Conservation (phyloP, 768 basidiomycete species). For the Pleurotus salmoneostramineus region DNA sequence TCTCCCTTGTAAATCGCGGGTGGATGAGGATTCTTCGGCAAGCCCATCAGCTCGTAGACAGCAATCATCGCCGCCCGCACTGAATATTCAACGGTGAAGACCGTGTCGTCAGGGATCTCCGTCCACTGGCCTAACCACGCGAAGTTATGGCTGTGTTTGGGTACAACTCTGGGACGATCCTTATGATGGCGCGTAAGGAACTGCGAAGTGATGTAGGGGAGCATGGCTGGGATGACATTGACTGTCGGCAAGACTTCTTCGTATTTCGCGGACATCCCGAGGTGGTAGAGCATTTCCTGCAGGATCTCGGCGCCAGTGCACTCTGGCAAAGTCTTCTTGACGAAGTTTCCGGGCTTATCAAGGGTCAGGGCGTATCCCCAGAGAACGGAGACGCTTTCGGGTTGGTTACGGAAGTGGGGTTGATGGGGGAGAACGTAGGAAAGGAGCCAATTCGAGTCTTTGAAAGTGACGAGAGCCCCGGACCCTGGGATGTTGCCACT, state of each 20-base stretch:
- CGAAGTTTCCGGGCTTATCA: slow-evolving; percentile 1
- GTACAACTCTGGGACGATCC: background rate
- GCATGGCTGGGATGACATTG: slow-evolving; percentile 4
- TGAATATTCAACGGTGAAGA: slow-evolving; percentile 1
- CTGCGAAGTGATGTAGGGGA: slow-evolving; percentile 4
- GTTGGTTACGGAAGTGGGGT: slow-evolving; percentile 1
- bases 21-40: background rate
- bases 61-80: slow-evolving; percentile 1
- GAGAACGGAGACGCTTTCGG: background rate
- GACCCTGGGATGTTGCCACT: background rate
- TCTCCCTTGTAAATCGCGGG: slow-evolving; percentile 4
- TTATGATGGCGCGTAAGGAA: background rate
- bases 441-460: slow-evolving; percentile 3
- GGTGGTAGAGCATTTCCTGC: background rate
- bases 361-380: background rate
- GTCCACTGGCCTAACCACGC: slow-evolving; percentile 4
- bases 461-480: slow-evolving; percentile 1
- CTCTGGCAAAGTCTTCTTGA: background rate
- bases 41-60: slow-evolving; percentile 4
- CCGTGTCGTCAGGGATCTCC: slow-evolving; percentile 4
- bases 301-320: slow-evolving; percentile 3
- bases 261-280: background rate
- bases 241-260: slow-evolving; percentile 1
- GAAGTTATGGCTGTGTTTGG: background rate
- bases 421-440: slow-evolving; percentile 7